A percentile compares a stretch with the other conserved stretches of the same genome.
These are phyloP conservation scores for Dysphania ambrosioides DNA, from an alignment of 148 eudicot species.

Conservation along the genomic window DNA sequence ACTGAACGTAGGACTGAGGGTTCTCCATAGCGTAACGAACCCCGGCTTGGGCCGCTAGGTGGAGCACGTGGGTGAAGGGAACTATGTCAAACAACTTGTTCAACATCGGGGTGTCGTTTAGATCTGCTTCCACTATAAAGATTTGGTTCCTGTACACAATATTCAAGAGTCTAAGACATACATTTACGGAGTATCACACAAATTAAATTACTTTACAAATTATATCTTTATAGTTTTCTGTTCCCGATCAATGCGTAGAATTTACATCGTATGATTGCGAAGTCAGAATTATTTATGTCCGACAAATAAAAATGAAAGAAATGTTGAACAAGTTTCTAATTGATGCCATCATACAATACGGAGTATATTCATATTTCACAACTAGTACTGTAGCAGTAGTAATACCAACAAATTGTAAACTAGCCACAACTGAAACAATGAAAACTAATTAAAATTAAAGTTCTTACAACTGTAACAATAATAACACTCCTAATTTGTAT, in stretches of 20 bases:
- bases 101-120: slow-evolving; percentile 66
- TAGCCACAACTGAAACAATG: neutral
- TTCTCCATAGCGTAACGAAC: slow-evolving; percentile 95
- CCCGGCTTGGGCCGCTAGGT: slow-evolving; percentile 93
- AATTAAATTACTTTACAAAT: too few relatives aligned
- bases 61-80: slow-evolving; percentile 78
- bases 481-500: too few relatives aligned
- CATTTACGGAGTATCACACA: too few relatives aligned
- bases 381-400: too few relatives aligned
- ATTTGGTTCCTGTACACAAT: slow-evolving; percentile 37
- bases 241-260: neutral
- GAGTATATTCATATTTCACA: too few relatives aligned
- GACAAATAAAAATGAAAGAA: too few relatives aligned
- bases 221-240: neutral
- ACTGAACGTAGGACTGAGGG: slow-evolving; percentile 69
- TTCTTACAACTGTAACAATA: too few relatives aligned
- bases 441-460: too few relatives aligned
- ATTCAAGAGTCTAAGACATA: neutral
- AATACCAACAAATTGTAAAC: neutral
- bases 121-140: slow-evolving; percentile 78
- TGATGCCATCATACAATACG: too few relatives aligned
- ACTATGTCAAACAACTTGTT: slow-evolving; percentile 77
- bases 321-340: too few relatives aligned
- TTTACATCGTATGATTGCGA: neutral
- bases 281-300: neutral